Base-by-base conservation (phyloP, 306 rosid species). In the Vigna nakashimae region DNA sequence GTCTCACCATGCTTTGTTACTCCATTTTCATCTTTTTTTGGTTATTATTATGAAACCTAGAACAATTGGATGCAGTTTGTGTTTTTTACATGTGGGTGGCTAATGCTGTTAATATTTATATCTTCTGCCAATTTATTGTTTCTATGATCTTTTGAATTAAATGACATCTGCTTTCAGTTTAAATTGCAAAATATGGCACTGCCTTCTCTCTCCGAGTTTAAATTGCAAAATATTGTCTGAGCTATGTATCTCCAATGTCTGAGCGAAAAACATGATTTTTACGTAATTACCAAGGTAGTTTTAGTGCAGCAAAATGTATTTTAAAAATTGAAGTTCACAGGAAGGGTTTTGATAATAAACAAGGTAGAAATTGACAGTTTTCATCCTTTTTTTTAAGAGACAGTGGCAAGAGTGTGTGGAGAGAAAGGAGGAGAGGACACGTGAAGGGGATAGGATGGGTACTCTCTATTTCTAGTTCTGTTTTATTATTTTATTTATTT, bases 51-150 rank as follows among this genome's bases (percentile, higher is more conserved):
- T 68, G 89, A 73, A 36, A 78, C 83, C 85, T 82, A 80, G 84
- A 89, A 84, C 90, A 49, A 78, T 84, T 84, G 89, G 89, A 26
- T 78, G 87, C 83, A 62, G 50, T 71, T 82, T 78, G 81, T 84
- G 86, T 80, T 75, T 80, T 66, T 80, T 80, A 26, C 79, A 67
- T 80, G 73, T 84, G 81, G 86, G 77, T 70, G 84, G 52, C 79
- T 42, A 49, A 73, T 79, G 62, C 80, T 80, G 90, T 84, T 74
- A 75, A 89, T 80, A 77, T 75, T 63, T 55, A 72, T 75, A 20
- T 66, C 69, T 43, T 50, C 12, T 81, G 80, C 65, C 20, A 20
- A 68, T 30, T 73, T 52, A 17, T 18, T 68, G 65, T 68, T 81
- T 26, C 26, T 26, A 18, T 40, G 34, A 76, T 70, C 45, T 73